A percentile compares a stretch with the other conserved stretches of the same genome.
phyloP scores from a whole-genome alignment of 2,329 filamentous ascomycete genomes.

The Aspergillus costaricaensis region DNA sequence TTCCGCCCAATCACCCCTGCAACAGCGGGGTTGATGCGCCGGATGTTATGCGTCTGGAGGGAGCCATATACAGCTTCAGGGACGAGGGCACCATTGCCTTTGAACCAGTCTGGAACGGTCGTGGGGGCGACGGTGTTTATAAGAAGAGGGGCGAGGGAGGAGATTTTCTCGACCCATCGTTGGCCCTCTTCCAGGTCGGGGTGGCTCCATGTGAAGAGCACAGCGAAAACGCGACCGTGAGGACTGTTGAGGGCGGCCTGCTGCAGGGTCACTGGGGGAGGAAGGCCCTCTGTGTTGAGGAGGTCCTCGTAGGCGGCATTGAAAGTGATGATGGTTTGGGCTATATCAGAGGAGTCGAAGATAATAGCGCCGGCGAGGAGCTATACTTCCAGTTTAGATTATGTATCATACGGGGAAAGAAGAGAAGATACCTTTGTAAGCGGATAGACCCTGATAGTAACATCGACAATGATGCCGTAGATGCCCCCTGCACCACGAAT shows the following conservation, averaged over 20 bases:
- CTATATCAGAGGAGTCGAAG: slow-evolving; percentile 19
- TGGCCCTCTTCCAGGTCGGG: slow-evolving; percentile 16
- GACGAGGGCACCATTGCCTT: slow-evolving; percentile 1
- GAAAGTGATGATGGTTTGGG: slow-evolving; percentile 5
- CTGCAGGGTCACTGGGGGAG: slow-evolving; percentile 16
- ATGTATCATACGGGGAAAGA: too few species aligned
- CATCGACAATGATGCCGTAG: slow-evolving; percentile 23
- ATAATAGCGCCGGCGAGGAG: slow-evolving; percentile 22
- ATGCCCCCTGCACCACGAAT: slow-evolving; percentile 23
- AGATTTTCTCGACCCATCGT: slow-evolving; percentile 18
- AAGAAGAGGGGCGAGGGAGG: slow-evolving; percentile 12
- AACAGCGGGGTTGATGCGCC: slow-evolving; percentile 9
- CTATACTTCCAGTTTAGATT: background rate
- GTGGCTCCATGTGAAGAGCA: slow-evolving; percentile 17
- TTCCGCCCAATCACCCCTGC: slow-evolving; percentile 11
- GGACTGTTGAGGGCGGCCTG: slow-evolving; percentile 18
- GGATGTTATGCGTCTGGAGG: slow-evolving; percentile 11
- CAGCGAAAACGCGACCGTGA: slow-evolving; percentile 13
- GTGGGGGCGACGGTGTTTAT: slow-evolving; percentile 19
- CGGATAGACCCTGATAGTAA: slow-evolving; percentile 21
- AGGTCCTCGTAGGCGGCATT: slow-evolving; percentile 19
- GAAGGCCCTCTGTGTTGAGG: slow-evolving; percentile 9
- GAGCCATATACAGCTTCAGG: slow-evolving; percentile 8
- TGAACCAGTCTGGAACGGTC: slow-evolving; percentile 15
- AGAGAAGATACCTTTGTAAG: slow-evolving; percentile 8